Evolutionary conservation across 768 basidiomycete species (phyloP).

Genomic region (Trametes cingulata): DNA sequence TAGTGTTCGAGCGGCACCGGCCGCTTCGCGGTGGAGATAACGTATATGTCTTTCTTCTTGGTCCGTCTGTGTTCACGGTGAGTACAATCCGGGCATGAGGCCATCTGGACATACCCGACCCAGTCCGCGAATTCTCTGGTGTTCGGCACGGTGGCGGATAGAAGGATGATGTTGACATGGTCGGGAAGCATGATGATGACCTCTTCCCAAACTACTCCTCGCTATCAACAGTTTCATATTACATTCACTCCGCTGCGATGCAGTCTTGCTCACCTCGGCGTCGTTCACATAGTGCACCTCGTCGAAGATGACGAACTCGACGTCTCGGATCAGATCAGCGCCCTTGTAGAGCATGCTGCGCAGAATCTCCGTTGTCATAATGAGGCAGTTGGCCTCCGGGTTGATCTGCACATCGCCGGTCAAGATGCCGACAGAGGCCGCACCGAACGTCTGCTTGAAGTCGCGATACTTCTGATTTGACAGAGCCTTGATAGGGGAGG

Average conservation of each 20-base stretch:
- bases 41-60: constrained; percentile 99
- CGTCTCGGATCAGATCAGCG: constrained; percentile 96
- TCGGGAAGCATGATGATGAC: constrained; percentile 99
- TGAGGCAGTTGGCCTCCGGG: constrained; percentile 93
- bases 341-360: constrained; percentile 99
- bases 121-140: constrained; percentile 98
- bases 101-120: constrained; percentile 79
- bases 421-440: constrained; percentile 89
- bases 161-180: constrained; percentile 94
- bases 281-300: constrained; percentile 99
- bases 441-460: constrained; percentile 95
- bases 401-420: constrained; percentile 99
- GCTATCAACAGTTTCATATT: constrained; percentile 43
- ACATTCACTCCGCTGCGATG: not conserved
- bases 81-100: not conserved
- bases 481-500: constrained; percentile 96
- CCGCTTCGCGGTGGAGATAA: constrained; percentile 93
- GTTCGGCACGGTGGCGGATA: constrained; percentile 98
- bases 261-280: constrained; percentile 68
- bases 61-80: constrained; percentile 65
- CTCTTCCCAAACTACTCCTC: constrained; percentile 99
- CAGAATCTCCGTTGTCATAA: constrained; percentile 98
- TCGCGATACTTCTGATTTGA: constrained; percentile 99
- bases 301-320: constrained; percentile 99
- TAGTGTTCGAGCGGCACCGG: constrained; percentile 98